Conservation (phyloP, 2,329 filamentous ascomycete species). For the Trichoderma harzianum region DNA sequence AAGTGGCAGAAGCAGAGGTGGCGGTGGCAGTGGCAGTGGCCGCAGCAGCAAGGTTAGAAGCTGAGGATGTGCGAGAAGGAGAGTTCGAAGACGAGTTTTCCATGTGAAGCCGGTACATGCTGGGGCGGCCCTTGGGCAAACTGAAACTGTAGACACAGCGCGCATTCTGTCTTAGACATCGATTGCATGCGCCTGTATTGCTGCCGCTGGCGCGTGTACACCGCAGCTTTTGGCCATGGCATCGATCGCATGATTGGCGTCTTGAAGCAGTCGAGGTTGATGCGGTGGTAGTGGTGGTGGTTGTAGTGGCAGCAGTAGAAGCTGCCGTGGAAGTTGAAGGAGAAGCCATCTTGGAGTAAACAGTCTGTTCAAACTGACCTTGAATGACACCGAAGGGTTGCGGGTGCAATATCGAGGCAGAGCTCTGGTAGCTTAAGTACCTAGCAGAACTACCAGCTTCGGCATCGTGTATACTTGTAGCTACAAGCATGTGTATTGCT, state of each 20-base stretch:
- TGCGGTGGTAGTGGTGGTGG: neutral
- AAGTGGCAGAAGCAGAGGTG: too few relatives aligned
- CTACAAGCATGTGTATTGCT: too few relatives aligned
- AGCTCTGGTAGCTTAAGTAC: too few relatives aligned
- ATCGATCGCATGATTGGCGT: slow-evolving; percentile 16
- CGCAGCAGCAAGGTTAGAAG: too few relatives aligned
- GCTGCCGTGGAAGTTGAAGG: too few relatives aligned
- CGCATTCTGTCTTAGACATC: slow-evolving; percentile 3
- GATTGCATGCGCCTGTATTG: neutral
- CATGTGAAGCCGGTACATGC: slow-evolving; percentile 2
- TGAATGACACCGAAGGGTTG: too few relatives aligned
- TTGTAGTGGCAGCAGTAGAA: too few relatives aligned
- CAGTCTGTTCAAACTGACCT: neutral
- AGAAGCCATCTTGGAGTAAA: too few relatives aligned
- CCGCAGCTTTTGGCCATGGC: slow-evolving; percentile 15
- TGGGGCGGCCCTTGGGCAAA: slow-evolving; percentile 12
- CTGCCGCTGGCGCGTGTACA: slow-evolving; percentile 5
- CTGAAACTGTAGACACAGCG: slow-evolving; percentile 2
- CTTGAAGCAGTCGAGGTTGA: neutral
- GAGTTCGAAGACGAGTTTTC: neutral
- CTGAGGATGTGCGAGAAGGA: too few relatives aligned
- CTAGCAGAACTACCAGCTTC: too few relatives aligned
- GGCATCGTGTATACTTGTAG: too few relatives aligned
- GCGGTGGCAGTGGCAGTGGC: too few relatives aligned
- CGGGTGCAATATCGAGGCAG: neutral